Conservation (phyloP, 2,329 filamentous ascomycete genomes). For the Penicillium fuscoglaucum region DNA sequence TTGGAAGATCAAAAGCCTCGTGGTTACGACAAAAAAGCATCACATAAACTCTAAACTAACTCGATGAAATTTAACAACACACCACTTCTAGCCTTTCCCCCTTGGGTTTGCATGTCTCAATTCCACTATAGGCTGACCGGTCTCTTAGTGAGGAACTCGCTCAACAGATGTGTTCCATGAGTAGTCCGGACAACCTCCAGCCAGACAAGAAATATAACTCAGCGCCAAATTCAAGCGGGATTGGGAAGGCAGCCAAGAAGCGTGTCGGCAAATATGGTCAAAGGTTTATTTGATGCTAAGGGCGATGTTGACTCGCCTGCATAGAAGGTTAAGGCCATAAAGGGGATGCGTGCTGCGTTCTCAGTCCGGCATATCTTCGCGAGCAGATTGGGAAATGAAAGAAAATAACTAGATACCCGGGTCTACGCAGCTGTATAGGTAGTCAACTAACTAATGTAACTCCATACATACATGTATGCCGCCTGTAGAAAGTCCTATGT, state of each 20-base stretch:
- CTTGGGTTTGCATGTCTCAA: constrained; percentile 49
- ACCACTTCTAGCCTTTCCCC: constrained; percentile 33
- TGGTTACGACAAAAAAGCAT: constrained; percentile 20
- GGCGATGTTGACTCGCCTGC: constrained; percentile 46
- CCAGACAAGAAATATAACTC: constrained; percentile 44
- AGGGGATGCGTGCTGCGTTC: constrained; percentile 41
- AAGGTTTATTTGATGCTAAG: constrained; percentile 46
- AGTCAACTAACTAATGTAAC: too few relatives aligned
- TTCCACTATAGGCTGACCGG: constrained; percentile 43
- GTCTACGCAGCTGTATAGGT: too few relatives aligned
- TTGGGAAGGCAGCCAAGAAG: constrained; percentile 1
- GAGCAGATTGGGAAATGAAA: not conserved
- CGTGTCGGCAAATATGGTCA: constrained; percentile 45
- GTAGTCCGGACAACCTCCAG: constrained; percentile 43
- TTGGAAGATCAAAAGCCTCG: not conserved
- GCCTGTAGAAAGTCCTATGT: too few relatives aligned
- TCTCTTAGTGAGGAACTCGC: constrained; percentile 42
- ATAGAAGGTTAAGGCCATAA: constrained; percentile 44
- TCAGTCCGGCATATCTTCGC: constrained; percentile 28
- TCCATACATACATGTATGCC: too few relatives aligned
- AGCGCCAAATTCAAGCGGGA: constrained; percentile 37
- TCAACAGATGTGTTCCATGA: constrained; percentile 48
- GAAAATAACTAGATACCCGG: not conserved
- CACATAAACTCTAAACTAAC: constrained; percentile 26
- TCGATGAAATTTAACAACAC: too few relatives aligned